Conservation (phyloP, 306 rosid species). For the Pyrus betulifolia region DNA sequence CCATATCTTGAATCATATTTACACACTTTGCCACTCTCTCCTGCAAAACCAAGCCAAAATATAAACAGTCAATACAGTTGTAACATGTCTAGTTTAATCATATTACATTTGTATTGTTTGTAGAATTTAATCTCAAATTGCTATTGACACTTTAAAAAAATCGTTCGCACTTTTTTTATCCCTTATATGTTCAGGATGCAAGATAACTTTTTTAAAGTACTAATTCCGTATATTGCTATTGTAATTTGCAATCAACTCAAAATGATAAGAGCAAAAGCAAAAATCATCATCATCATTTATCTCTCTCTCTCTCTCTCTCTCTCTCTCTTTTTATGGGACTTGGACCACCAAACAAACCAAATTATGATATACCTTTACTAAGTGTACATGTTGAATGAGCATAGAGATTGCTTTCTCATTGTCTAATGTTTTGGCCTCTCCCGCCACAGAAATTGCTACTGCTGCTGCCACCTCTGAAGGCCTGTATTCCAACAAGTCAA, state of each 20-base stretch:
- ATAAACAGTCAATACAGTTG: too few relatives aligned
- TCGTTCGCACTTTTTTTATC: background rate
- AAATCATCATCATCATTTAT: conserved; percentile 14
- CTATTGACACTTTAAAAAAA: background rate
- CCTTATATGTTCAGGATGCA: too few relatives aligned
- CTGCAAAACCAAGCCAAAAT: conserved; percentile 32
- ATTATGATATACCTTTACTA: conserved; percentile 40
- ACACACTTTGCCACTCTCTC: conserved; percentile 67
- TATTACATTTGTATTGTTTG: background rate
- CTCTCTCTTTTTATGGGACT: background rate
- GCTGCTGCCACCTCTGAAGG: conserved; percentile 96
- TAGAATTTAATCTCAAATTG: background rate
- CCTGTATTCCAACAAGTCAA: conserved; percentile 88
- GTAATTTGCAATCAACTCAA: conserved; percentile 6
- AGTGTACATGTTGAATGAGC: conserved; percentile 49
- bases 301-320: background rate
- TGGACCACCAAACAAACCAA: conserved; percentile 24
- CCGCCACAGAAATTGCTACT: conserved; percentile 56
- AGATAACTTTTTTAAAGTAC: too few relatives aligned
- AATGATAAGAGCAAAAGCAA: conserved; percentile 12
- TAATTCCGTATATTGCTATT: too few relatives aligned
- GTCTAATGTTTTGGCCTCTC: conserved; percentile 53
- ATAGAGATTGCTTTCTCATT: conserved; percentile 40
- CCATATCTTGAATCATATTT: conserved; percentile 34
- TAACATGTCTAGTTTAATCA: background rate